Evolutionary conservation across 345 rosid genomes (phyloP).

Genomic region (Gossypium sturtianum): DNA sequence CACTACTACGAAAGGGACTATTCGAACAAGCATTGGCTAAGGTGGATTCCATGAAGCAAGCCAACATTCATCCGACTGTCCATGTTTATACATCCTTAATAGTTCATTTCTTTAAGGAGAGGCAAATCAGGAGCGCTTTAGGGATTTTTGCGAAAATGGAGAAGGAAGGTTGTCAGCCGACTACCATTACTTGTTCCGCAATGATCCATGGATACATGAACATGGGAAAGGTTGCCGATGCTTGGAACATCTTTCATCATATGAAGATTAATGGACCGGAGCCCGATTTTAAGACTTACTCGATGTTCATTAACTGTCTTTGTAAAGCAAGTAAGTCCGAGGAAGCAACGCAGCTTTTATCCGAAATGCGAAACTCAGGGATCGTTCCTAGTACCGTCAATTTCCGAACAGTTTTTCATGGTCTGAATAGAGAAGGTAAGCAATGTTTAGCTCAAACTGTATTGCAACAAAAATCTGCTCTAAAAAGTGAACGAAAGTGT

Average conservation of each 20-base stretch:
- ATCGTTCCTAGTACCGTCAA: slow-evolving; percentile 62
- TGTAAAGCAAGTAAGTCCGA: slow-evolving; percentile 57
- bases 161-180: slow-evolving; percentile 45
- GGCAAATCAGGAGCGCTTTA: slow-evolving; percentile 40
- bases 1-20: slow-evolving; percentile 44
- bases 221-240: slow-evolving; percentile 41
- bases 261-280: slow-evolving; percentile 44
- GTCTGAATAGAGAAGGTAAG: slow-evolving; percentile 74
- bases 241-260: slow-evolving; percentile 43
- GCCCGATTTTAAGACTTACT: slow-evolving; percentile 75
- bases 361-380: slow-evolving; percentile 53
- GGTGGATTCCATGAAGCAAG: slow-evolving; percentile 58
- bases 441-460: slow-evolving; percentile 51
- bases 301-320: slow-evolving; percentile 54
- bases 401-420: slow-evolving; percentile 54
- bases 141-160: slow-evolving; percentile 47
- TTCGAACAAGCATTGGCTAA: slow-evolving; percentile 55
- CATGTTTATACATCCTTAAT: slow-evolving; percentile 73
- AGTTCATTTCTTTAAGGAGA: slow-evolving; percentile 61
- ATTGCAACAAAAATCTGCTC: slow-evolving; percentile 40
- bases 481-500: slow-evolving; percentile 33
- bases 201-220: slow-evolving; percentile 62
- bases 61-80: slow-evolving; percentile 45
- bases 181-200: slow-evolving; percentile 65
- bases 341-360: slow-evolving; percentile 53